Base-by-base conservation (phyloP, 306 rosid genomes). In the Castanea sativa region DNA sequence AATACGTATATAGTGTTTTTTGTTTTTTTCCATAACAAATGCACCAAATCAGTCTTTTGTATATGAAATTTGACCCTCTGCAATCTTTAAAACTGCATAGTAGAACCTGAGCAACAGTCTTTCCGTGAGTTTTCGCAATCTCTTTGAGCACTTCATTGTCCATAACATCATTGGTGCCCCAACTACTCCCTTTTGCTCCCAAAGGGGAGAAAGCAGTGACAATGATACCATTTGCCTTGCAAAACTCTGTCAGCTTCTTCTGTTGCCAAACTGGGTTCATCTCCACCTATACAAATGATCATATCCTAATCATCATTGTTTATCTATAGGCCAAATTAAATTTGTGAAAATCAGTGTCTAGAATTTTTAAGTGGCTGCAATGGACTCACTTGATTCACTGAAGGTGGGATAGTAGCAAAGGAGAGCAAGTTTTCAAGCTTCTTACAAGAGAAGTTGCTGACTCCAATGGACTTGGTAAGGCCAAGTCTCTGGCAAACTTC, bases 361-460 rank as follows among this genome's bases (percentile, higher is more conserved):
- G 21, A 70, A 41, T 4, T 21, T 21, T 49, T 7, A 59, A 59
- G 67, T 12, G 10, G 33, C 15, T 25, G 68, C 68, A 32, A 3
- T 30, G 45, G 35, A 65, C 49, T 73, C 58, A 73, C 76, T 53
- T 73, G 76, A 53, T 73, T 73, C 61, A 73, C 76, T 53, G 76
- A 29, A 18, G 63, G 76, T 15, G 63, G 61, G 10, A 53, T 49
- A 19, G 61, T 27, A 33, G 76, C 63, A 0, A 27, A 25, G 14
- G 76, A 73, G 61, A 73, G 76, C 45, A 73, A 15, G 38, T 53
- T 51, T 14, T 73, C 35, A 49, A 73, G 76, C 61, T 53, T 73
- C 27, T 73, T 73, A 23, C 21, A 27, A 6, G 76, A 73, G 35
- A 73, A 73, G 76, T 73, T 73, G 64, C 76, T 51, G 51, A 55